These are phyloP conservation scores for Fusarium sp. DNA, from an alignment of 2,329 filamentous ascomycete genomes.

Conservation along the genomic window DNA sequence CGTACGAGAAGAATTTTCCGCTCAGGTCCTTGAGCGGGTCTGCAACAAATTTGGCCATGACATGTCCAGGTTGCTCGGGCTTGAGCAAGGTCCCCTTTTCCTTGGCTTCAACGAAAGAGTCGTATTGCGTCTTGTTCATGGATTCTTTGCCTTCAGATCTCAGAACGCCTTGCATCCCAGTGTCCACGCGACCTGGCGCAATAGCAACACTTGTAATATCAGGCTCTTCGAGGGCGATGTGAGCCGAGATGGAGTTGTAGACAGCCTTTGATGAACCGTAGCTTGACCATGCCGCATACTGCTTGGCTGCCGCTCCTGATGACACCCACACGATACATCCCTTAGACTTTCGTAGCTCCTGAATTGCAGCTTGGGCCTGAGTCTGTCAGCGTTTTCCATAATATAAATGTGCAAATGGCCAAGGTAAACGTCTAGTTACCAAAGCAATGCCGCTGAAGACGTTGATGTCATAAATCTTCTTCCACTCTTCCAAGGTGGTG, in stretches of 20 bases:
- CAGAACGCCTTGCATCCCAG: conserved; percentile 89
- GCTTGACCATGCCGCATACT: conserved; percentile 81
- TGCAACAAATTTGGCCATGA: conserved; percentile 85
- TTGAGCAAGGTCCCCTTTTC: conserved; percentile 79
- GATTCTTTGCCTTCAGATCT: conserved; percentile 69
- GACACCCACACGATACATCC: conserved; percentile 85
- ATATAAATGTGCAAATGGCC: neutral
- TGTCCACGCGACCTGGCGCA: conserved; percentile 86
- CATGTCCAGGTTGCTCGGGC: conserved; percentile 87
- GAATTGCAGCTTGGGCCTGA: conserved; percentile 79
- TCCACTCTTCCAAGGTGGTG: conserved; percentile 81
- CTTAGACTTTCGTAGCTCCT: conserved; percentile 75
- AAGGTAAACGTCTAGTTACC: conserved; percentile 63
- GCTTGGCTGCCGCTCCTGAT: conserved; percentile 79
- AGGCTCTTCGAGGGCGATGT: conserved; percentile 83
- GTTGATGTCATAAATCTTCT: conserved; percentile 83
- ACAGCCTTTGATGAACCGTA: conserved; percentile 90
- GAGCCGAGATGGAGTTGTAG: conserved; percentile 82
- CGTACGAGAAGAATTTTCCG: conserved; percentile 81
- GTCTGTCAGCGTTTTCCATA: conserved; percentile 23
- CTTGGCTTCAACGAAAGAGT: conserved; percentile 78
- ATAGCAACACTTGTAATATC: conserved; percentile 80
- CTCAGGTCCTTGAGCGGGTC: conserved; percentile 76
- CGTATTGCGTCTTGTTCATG: conserved; percentile 72
- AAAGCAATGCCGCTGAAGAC: conserved; percentile 87